Conservation (phyloP, 352 stramenopile species). For the Pythium aristosporum region DNA sequence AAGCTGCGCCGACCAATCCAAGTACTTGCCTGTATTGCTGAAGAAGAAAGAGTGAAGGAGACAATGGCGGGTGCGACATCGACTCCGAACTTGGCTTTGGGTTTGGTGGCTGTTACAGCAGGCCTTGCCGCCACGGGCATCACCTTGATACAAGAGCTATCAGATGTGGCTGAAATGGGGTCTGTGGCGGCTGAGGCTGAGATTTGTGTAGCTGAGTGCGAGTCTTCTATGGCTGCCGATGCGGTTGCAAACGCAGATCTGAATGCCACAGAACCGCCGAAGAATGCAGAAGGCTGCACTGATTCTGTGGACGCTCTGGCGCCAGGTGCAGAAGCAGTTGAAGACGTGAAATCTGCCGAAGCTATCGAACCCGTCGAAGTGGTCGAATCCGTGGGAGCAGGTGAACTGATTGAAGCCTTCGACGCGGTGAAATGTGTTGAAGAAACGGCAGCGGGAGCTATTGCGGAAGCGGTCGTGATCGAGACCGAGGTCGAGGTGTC, state of each 20-base stretch:
- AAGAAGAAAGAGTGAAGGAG: constrained; percentile 19
- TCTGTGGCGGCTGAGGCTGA: neutral
- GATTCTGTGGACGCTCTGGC: neutral
- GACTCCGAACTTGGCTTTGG: neutral
- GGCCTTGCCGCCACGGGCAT: neutral
- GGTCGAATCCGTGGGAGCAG: too few species aligned
- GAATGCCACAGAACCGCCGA: too few species aligned
- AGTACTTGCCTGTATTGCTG: constrained; percentile 19
- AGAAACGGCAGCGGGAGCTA: too few species aligned
- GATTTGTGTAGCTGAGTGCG: neutral
- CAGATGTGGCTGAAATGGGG: too few species aligned
- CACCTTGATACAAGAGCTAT: neutral
- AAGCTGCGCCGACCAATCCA: constrained; percentile 26
- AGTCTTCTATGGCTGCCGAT: too few species aligned
- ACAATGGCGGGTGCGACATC: neutral
- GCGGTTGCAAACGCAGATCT: too few species aligned
- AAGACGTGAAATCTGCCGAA: neutral
- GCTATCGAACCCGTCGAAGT: neutral
- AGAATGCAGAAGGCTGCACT: too few species aligned
- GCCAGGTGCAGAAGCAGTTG: neutral
- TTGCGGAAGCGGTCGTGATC: too few species aligned
- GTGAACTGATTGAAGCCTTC: too few species aligned
- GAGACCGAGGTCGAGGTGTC: too few species aligned
- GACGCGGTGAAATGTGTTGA: too few species aligned
- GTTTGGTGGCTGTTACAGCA: neutral